A percentile compares a stretch with the other conserved stretches of the same genome.
Evolutionary conservation across 768 basidiomycete species (phyloP).

Genomic region (Amanita rubescens): DNA sequence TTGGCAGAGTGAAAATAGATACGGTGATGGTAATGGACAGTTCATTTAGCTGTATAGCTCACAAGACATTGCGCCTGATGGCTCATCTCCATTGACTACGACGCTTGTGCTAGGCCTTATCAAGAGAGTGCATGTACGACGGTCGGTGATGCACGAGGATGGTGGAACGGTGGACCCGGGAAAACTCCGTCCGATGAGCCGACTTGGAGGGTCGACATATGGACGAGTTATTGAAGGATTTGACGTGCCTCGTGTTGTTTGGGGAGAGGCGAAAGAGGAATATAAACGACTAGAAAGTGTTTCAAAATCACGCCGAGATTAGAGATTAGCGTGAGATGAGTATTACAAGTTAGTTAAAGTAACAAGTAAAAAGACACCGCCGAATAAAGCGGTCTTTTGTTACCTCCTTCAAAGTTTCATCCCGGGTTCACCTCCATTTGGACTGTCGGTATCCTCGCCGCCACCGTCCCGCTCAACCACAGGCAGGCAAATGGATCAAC

Average conservation of each 20-base stretch:
- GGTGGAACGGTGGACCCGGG: constrained; percentile 35
- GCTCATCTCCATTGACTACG: constrained; percentile 28
- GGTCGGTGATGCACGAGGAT: constrained; percentile 37
- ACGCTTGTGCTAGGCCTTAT: constrained; percentile 48
- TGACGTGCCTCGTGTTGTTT: constrained; percentile 34
- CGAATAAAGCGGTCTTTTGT: not conserved
- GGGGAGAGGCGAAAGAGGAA: constrained; percentile 22
- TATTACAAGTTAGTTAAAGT: not conserved
- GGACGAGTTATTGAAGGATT: constrained; percentile 39
- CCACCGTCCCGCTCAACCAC: constrained; percentile 4
- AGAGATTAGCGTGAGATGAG: constrained; percentile 7
- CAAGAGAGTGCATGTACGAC: constrained; percentile 44
- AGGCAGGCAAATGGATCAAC: constrained; percentile 40
- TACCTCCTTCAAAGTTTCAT: not conserved
- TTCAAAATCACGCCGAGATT: constrained; percentile 3
- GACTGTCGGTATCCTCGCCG: not conserved
- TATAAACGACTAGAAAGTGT: constrained; percentile 19
- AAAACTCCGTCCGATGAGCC: constrained; percentile 41
- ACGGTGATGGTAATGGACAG: constrained; percentile 8
- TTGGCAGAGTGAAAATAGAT: constrained; percentile 12
- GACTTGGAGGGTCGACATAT: constrained; percentile 52
- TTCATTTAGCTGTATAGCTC: constrained; percentile 37
- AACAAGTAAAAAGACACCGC: no score
- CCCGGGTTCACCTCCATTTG: not conserved
- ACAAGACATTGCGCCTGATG: constrained; percentile 38